phyloP scores from a whole-genome alignment of 2,329 filamentous ascomycete genomes.

The Hypoxylon sp. region DNA sequence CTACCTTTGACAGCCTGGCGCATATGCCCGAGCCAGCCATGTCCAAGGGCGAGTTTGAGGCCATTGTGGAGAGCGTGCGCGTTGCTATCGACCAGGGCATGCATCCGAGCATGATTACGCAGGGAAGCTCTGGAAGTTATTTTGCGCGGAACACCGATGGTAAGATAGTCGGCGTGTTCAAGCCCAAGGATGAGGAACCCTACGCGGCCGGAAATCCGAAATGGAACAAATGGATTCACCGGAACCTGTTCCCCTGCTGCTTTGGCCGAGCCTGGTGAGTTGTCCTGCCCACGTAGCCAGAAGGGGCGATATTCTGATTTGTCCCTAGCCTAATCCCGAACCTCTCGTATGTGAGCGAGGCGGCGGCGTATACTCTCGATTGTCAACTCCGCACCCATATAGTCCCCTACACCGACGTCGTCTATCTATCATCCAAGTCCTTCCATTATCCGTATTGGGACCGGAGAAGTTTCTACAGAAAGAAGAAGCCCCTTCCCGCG shows the following conservation, averaged over 20 bases:
- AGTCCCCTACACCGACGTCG: slow-evolving; percentile 96
- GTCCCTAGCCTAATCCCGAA: slow-evolving; percentile 84
- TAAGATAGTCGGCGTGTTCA: slow-evolving; percentile 97
- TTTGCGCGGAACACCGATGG: slow-evolving; percentile 93
- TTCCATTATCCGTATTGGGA: slow-evolving; percentile 99
- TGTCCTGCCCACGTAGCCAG: neutral
- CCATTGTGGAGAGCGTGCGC: slow-evolving; percentile 89
- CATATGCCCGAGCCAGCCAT: slow-evolving; percentile 71
- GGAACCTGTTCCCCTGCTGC: slow-evolving; percentile 96
- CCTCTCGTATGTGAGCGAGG: slow-evolving; percentile 96
- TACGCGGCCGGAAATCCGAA: slow-evolving; percentile 98
- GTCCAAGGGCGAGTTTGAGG: slow-evolving; percentile 85
- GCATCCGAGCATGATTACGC: slow-evolving; percentile 95
- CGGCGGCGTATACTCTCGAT: slow-evolving; percentile 95
- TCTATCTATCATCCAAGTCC: slow-evolving; percentile 92
- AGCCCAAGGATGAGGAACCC: slow-evolving; percentile 98
- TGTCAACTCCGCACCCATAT: slow-evolving; percentile 88
- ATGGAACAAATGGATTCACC: slow-evolving; percentile 99
- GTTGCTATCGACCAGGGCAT: slow-evolving; percentile 89
- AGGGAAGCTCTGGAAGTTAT: slow-evolving; percentile 97
- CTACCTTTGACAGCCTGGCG: slow-evolving; percentile 79
- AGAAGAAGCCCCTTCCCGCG: slow-evolving; percentile 85
- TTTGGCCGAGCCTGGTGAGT: slow-evolving; percentile 88
- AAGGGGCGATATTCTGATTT: slow-evolving; percentile 21
- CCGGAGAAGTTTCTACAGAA: slow-evolving; percentile 85